These are phyloP conservation scores for Aspergillus amoenus DNA, from an alignment of 2,329 filamentous ascomycete species.

Conservation along the genomic window DNA sequence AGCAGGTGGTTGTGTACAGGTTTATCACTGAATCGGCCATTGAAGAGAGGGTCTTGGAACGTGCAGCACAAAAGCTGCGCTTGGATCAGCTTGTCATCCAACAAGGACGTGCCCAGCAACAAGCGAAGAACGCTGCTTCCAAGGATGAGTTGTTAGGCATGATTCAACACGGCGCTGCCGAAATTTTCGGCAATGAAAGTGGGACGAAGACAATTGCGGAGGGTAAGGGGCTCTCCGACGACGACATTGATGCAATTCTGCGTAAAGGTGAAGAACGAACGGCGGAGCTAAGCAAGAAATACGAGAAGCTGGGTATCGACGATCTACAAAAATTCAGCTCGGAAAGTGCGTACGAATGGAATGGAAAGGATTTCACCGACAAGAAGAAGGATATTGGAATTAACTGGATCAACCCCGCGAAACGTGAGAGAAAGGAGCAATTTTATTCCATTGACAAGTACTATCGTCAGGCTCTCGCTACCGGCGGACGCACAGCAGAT, in stretches of 20 bases:
- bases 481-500: conserved; percentile 74
- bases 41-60: conserved; percentile 95
- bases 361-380: conserved; percentile 91
- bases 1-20: conserved; percentile 94
- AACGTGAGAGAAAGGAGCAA: conserved; percentile 97
- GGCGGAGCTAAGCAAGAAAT: conserved; percentile 85
- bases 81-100: conserved; percentile 97
- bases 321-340: conserved; percentile 97
- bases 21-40: conserved; percentile 98
- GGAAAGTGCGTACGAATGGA: conserved; percentile 98
- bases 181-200: conserved; percentile 78
- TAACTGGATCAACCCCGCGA: conserved; percentile 96
- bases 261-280: conserved; percentile 85
- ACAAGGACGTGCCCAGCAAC: conserved; percentile 88
- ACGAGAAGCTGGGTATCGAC: conserved; percentile 94
- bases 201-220: conserved; percentile 60
- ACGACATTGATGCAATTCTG: conserved; percentile 87
- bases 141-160: conserved; percentile 96
- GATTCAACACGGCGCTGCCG: conserved; percentile 98
- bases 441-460: conserved; percentile 99
- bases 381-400: conserved; percentile 90
- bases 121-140: conserved; percentile 84
- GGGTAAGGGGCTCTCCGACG: conserved; percentile 69
- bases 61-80: conserved; percentile 93
- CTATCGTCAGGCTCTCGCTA: conserved; percentile 87